These are phyloP conservation scores for Hypoxylon lienhwacheense DNA, from an alignment of 495 filamentous ascomycete genomes.

Conservation along the genomic window DNA sequence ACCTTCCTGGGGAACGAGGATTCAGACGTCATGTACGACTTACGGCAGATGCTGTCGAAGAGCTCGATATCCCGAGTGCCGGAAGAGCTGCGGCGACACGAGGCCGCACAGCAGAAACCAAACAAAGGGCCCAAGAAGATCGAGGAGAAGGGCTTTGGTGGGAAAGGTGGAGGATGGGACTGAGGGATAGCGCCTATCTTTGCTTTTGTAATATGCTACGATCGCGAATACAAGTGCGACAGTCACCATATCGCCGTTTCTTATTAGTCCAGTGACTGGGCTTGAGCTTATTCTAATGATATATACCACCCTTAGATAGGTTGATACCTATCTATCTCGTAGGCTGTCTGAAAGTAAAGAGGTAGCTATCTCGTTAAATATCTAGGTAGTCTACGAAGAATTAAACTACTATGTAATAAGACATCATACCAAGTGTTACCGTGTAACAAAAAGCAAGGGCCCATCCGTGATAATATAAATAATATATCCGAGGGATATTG, in stretches of 20 bases:
- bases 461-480: no score
- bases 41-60: constrained; percentile 95
- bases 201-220: neutral
- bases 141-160: constrained; percentile 32
- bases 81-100: constrained; percentile 90
- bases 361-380: no score
- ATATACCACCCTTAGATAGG: no score
- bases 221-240: neutral
- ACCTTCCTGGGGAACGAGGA: constrained; percentile 96
- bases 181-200: constrained; percentile 1
- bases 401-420: no score
- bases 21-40: constrained; percentile 89
- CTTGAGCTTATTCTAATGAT: no score
- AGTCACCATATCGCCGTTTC: neutral
- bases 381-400: no score
- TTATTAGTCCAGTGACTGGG: no score
- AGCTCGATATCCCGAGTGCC: constrained; percentile 86
- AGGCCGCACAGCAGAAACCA: constrained; percentile 83
- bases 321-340: no score
- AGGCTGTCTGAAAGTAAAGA: no score
- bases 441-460: no score
- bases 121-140: constrained; percentile 42
- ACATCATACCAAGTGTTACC: no score
- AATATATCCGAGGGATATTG: no score
- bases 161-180: constrained; percentile 28